Conservation (phyloP, 768 basidiomycete species). For the Hebeloma cylindrosporum region DNA sequence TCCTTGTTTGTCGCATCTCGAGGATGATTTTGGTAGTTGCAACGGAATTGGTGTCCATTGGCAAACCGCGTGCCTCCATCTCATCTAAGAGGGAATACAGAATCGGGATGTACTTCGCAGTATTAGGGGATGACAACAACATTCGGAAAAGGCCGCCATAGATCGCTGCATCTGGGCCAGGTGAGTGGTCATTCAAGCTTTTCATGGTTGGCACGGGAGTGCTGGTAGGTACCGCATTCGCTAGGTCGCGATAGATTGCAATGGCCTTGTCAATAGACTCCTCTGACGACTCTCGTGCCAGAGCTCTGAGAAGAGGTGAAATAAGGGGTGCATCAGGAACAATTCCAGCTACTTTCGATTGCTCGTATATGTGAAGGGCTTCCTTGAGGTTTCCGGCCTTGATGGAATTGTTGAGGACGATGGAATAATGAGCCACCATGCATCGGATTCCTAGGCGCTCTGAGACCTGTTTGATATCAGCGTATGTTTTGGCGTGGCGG, state of each 20-base stretch:
- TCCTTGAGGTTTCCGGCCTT: constrained; percentile 35
- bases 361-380: constrained; percentile 52
- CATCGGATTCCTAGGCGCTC: constrained; percentile 40
- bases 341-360: constrained; percentile 43
- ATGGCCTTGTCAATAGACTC: constrained; percentile 53
- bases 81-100: constrained; percentile 59
- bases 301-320: constrained; percentile 50
- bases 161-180: constrained; percentile 50
- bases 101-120: constrained; percentile 47
- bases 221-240: constrained; percentile 16
- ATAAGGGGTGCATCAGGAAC: constrained; percentile 50
- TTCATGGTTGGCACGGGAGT: neutral
- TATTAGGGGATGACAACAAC: constrained; percentile 42
- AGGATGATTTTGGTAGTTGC: constrained; percentile 57
- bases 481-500: constrained; percentile 36
- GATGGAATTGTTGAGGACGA: constrained; percentile 53
- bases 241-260: constrained; percentile 38
- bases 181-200: constrained; percentile 29
- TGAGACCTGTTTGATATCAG: constrained; percentile 45
- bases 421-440: constrained; percentile 49
- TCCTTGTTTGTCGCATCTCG: constrained; percentile 62
- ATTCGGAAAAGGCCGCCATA: constrained; percentile 56
- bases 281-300: constrained; percentile 46
- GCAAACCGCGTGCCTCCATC: constrained; percentile 55
- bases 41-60: constrained; percentile 42